Evolutionary conservation across 306 rosid species (phyloP).

Genomic region (Cicer yamashitae): DNA sequence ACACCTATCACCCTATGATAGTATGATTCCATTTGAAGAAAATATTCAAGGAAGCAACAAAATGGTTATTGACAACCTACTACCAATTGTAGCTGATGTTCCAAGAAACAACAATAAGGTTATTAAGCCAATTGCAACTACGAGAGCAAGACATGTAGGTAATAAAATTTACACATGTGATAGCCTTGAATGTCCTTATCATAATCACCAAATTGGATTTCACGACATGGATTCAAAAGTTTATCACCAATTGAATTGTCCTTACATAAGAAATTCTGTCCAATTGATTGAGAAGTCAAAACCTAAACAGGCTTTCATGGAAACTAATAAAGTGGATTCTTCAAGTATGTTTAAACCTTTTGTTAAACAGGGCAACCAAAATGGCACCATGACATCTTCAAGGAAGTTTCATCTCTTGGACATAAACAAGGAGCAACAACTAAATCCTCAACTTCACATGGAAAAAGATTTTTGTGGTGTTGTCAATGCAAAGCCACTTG

Average conservation of each 20-base stretch:
- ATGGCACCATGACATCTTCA: not conserved
- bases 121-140: not conserved
- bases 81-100: not conserved
- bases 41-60: not conserved
- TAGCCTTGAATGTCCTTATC: not conserved
- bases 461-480: too few relatives aligned
- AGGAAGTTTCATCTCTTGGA: too few relatives aligned
- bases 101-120: not conserved
- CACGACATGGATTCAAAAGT: not conserved
- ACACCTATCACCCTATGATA: not conserved
- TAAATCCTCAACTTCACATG: too few relatives aligned
- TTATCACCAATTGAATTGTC: not conserved
- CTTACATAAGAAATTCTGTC: not conserved
- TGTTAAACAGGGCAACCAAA: too few relatives aligned
- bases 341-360: not conserved
- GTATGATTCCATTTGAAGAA: not conserved
- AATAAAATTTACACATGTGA: not conserved
- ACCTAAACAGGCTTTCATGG: not conserved
- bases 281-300: slow-evolving; percentile 5
- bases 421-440: too few relatives aligned
- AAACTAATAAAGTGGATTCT: too few relatives aligned
- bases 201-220: not conserved
- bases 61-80: not conserved
- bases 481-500: too few relatives aligned
- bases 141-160: not conserved